A percentile compares a stretch with the other conserved stretches of the same genome.
phyloP scores from a whole-genome alignment of 352 stramenopile species.

The Achlya hypogyna region DNA sequence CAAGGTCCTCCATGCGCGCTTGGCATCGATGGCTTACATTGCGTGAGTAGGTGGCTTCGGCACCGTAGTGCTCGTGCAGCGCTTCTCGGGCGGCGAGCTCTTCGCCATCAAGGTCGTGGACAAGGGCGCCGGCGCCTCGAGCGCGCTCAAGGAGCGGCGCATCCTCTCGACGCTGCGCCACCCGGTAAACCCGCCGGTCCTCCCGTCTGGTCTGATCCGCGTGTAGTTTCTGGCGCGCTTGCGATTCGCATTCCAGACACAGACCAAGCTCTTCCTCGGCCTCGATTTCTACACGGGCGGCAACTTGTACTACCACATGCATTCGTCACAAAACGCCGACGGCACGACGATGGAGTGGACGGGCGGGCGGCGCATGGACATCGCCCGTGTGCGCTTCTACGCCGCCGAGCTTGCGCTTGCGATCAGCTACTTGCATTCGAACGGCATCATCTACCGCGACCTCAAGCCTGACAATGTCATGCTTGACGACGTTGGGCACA shows the following conservation, averaged over 20 bases:
- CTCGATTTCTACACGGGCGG: conserved; percentile 86
- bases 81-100: conserved; percentile 10
- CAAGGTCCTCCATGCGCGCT: conserved; percentile 9
- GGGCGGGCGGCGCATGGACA: conserved; percentile 46
- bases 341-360: conserved; percentile 30
- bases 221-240: conserved; percentile 26
- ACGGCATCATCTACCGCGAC: conserved; percentile 82
- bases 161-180: conserved; percentile 22
- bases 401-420: conserved; percentile 78
- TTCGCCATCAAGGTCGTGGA: conserved; percentile 25
- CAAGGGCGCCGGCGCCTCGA: conserved; percentile 18
- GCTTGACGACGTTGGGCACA: conserved; percentile 79
- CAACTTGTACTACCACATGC: conserved; percentile 83
- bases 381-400: conserved; percentile 78
- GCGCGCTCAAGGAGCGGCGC: conserved; percentile 21
- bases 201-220: no score
- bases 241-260: conserved; percentile 80
- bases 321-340: conserved; percentile 58
- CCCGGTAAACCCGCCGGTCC: no score
- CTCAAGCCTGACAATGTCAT: conserved; percentile 87
- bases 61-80: conserved; percentile 16
- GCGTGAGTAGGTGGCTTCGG: conserved; percentile 18
- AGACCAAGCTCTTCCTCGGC: conserved; percentile 79
- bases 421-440: conserved; percentile 77
- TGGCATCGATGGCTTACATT: not conserved